Evolutionary conservation across 331 rosid species (phyloP).

Genomic region (Rosa hybrid): DNA sequence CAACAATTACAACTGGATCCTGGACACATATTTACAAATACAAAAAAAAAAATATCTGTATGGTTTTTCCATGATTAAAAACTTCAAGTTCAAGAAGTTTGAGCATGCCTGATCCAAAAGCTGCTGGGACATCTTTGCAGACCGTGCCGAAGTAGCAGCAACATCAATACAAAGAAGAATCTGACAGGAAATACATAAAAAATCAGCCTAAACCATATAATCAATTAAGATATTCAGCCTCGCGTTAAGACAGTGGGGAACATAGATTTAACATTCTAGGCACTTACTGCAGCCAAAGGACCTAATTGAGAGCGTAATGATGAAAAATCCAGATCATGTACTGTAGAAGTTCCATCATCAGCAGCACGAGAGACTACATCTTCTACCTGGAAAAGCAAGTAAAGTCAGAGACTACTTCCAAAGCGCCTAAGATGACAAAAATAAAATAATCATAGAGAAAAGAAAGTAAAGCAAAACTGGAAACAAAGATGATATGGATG

Average conservation of each 20-base stretch:
- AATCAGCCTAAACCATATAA: constrained; percentile 35
- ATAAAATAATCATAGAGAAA: not conserved
- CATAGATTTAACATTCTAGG: constrained; percentile 9
- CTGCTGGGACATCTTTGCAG: constrained; percentile 80
- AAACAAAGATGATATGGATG: not conserved
- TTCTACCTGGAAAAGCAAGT: constrained; percentile 57
- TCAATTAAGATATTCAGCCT: constrained; percentile 14
- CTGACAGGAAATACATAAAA: constrained; percentile 49
- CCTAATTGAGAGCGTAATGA: constrained; percentile 91
- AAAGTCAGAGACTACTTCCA: not conserved
- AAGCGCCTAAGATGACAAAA: not conserved
- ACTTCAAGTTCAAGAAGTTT: constrained; percentile 14
- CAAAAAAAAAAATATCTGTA: not conserved
- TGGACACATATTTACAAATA: constrained; percentile 1
- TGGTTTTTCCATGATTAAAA: not conserved
- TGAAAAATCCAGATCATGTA: constrained; percentile 86
- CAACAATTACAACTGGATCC: not conserved
- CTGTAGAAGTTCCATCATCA: constrained; percentile 40
- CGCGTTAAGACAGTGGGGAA: constrained; percentile 28
- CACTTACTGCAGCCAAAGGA: constrained; percentile 85
- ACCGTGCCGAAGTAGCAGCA: constrained; percentile 90
- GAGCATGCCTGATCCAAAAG: constrained; percentile 80
- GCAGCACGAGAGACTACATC: constrained; percentile 82
- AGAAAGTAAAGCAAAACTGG: not conserved
- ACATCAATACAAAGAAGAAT: constrained; percentile 96